A percentile compares a stretch with the other conserved stretches of the same genome.
phyloP scores from a whole-genome alignment of 2,329 filamentous ascomycete species.

The Aspergillus eucalypticola region DNA sequence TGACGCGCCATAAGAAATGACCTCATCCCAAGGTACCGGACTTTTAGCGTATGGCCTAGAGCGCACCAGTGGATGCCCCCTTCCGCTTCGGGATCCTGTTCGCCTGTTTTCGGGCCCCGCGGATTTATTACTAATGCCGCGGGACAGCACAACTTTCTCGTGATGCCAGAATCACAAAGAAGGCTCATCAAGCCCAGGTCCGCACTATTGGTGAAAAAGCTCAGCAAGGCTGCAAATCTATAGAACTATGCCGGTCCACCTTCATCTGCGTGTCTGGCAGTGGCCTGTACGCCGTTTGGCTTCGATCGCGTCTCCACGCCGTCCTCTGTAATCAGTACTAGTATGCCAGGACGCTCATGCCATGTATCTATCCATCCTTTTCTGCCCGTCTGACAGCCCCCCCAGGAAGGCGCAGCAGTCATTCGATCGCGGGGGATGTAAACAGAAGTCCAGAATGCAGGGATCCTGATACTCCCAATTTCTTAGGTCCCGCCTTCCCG shows the following conservation, averaged over 20 bases:
- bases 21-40: slow-evolving; percentile 23
- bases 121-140: not conserved
- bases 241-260: not conserved
- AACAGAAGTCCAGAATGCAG: not conserved
- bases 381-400: not conserved
- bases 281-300: not conserved
- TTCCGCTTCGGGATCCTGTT: not conserved
- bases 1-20: slow-evolving; percentile 17
- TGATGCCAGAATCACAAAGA: not conserved
- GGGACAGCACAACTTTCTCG: not conserved
- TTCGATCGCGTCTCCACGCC: not conserved
- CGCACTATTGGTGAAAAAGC: not conserved
- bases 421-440: slow-evolving; percentile 1
- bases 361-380: not conserved
- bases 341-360: too few species aligned
- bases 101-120: not conserved
- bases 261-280: not conserved
- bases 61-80: not conserved
- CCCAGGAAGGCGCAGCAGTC: not conserved
- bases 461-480: not conserved
- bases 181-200: not conserved
- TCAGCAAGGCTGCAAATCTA: not conserved
- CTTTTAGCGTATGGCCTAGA: slow-evolving; percentile 18
- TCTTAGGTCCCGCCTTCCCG: not conserved
- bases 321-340: not conserved